These are phyloP conservation scores for Guadua angustifolia DNA, from an alignment of 176 grass and related monocot genomes.

Conservation along the genomic window DNA sequence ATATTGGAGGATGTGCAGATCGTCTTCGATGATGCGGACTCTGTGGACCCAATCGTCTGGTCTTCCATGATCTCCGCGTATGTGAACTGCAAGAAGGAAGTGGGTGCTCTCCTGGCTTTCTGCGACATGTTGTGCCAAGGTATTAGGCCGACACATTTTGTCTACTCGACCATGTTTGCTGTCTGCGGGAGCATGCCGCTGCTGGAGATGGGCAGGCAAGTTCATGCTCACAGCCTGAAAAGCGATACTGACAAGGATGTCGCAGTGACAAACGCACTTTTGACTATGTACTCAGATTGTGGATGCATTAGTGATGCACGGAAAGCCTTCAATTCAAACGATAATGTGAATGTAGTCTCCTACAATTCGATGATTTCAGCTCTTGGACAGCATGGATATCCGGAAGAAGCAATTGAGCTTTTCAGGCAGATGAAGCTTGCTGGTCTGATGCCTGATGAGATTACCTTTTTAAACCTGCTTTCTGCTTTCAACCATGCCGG, in stretches of 20 bases:
- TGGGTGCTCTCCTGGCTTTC: conserved; percentile 38
- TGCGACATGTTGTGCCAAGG: conserved; percentile 42
- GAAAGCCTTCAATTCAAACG: conserved; percentile 44
- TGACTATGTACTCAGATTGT: conserved; percentile 50
- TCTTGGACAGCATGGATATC: conserved; percentile 46
- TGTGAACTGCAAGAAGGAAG: conserved; percentile 33
- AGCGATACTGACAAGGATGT: conserved; percentile 33
- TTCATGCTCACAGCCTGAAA: conserved; percentile 49
- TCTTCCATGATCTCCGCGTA: conserved; percentile 47
- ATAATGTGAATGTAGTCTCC: conserved; percentile 35
- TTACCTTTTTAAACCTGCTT: conserved; percentile 51
- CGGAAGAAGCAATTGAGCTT: conserved; percentile 32
- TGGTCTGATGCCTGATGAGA: conserved; percentile 45
- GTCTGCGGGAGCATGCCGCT: conserved; percentile 29
- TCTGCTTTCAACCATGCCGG: conserved; percentile 57
- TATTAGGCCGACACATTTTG: conserved; percentile 40
- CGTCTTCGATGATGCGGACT: conserved; percentile 32
- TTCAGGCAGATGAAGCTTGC: conserved; percentile 38
- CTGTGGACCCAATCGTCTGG: conserved; percentile 36
- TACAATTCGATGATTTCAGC: conserved; percentile 56
- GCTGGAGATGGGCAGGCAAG: conserved; percentile 45
- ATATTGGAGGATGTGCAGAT: conserved; percentile 20
- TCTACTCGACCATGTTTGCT: conserved; percentile 44
- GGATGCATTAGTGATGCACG: conserved; percentile 53
- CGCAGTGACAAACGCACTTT: conserved; percentile 46